Evolutionary conservation across 2,329 filamentous ascomycete species (phyloP).

Genomic region (Celoporthe dispersa): DNA sequence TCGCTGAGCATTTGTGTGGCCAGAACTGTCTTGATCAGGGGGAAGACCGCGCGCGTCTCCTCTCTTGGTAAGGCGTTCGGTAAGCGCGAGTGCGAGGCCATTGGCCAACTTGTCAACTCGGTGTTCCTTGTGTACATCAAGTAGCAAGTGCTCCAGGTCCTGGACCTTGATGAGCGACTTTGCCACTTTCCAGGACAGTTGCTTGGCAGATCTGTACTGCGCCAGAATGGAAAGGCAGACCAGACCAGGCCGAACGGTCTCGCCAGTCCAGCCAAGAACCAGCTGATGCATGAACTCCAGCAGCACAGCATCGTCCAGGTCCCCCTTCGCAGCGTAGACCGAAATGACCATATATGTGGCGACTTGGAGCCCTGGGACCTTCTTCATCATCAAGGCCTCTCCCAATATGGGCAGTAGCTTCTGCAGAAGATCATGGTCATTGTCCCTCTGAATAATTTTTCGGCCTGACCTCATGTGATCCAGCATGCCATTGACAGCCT

Average conservation of each 20-base stretch:
- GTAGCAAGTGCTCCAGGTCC: constrained; percentile 62
- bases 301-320: constrained; percentile 78
- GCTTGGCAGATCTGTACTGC: constrained; percentile 73
- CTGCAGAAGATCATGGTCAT: constrained; percentile 78
- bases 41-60: constrained; percentile 60
- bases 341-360: constrained; percentile 91
- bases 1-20: constrained; percentile 64
- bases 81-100: constrained; percentile 69
- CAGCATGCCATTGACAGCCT: constrained; percentile 82
- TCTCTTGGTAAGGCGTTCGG: constrained; percentile 65
- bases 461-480: constrained; percentile 78
- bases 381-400: constrained; percentile 75
- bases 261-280: constrained; percentile 73
- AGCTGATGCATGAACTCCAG: constrained; percentile 89
- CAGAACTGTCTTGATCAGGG: constrained; percentile 65
- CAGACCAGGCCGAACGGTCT: constrained; percentile 74
- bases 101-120: constrained; percentile 73
- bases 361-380: constrained; percentile 78
- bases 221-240: constrained; percentile 82
- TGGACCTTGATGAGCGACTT: constrained; percentile 70
- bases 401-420: constrained; percentile 71
- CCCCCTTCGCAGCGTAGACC: constrained; percentile 81
- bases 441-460: constrained; percentile 74
- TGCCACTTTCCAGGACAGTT: constrained; percentile 71
- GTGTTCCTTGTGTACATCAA: constrained; percentile 66